Conservation (phyloP, 495 filamentous ascomycete genomes). For the Venustampulla echinocandica region DNA sequence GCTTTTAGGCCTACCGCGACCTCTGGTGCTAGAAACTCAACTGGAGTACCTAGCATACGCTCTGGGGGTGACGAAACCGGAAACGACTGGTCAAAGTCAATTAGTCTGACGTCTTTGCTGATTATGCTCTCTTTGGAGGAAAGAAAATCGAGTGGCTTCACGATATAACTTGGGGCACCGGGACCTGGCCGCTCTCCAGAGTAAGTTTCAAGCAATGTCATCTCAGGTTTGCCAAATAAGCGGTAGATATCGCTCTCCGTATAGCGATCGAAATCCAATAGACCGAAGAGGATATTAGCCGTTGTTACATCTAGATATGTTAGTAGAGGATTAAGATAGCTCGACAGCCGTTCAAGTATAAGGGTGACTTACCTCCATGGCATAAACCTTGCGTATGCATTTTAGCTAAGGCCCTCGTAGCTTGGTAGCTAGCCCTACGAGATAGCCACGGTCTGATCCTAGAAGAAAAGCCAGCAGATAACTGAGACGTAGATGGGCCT, state of each 20-base stretch:
- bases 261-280: constrained; percentile 14
- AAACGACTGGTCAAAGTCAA: constrained; percentile 22
- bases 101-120: constrained; percentile 16
- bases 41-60: constrained; percentile 19
- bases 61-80: constrained; percentile 14
- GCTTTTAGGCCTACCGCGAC: constrained; percentile 17
- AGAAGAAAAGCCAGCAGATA: constrained; percentile 10
- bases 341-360: constrained; percentile 10
- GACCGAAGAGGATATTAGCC: constrained; percentile 16
- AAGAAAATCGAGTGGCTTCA: constrained; percentile 18
- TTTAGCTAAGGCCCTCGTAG: constrained; percentile 14
- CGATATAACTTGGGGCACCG: constrained; percentile 18
- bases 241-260: constrained; percentile 15
- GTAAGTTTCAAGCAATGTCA: constrained; percentile 15
- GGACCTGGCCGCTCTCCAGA: constrained; percentile 18
- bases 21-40: constrained; percentile 20
- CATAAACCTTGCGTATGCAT: constrained; percentile 20
- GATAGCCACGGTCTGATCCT: constrained; percentile 12
- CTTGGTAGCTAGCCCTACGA: constrained; percentile 15
- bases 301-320: constrained; percentile 21
- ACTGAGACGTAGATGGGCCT: constrained; percentile 18
- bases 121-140: constrained; percentile 15
- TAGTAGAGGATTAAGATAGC: constrained; percentile 8
- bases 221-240: constrained; percentile 17
- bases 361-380: constrained; percentile 16